Evolutionary conservation across 1,284 basidiomycete genomes (phyloP).

Genomic region (Naganishia liquefaciens): DNA sequence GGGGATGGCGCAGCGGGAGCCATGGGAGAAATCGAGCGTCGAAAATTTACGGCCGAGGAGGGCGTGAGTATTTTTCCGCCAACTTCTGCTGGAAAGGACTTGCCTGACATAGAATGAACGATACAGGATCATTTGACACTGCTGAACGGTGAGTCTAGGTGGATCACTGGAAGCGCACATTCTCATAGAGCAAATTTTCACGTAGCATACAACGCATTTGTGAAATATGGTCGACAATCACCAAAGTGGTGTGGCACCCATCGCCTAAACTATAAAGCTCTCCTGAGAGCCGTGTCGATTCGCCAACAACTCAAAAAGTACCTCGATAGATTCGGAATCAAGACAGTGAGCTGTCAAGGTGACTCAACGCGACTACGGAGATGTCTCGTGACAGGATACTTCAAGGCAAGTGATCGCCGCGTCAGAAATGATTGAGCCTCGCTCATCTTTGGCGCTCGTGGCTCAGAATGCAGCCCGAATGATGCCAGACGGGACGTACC

Average conservation of each 20-base stretch:
- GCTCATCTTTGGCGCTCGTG: neutral
- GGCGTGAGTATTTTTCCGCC: constrained; percentile 63
- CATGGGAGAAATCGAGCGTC: constrained; percentile 79
- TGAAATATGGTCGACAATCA: constrained; percentile 71
- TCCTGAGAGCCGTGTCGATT: constrained; percentile 89
- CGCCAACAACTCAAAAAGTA: constrained; percentile 89
- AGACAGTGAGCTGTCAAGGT: constrained; percentile 76
- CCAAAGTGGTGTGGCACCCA: constrained; percentile 91
- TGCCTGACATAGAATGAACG: neutral
- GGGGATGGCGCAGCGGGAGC: constrained; percentile 74
- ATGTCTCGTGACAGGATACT: constrained; percentile 89
- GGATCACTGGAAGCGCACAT: no score
- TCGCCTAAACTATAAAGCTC: constrained; percentile 83
- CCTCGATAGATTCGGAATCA: constrained; percentile 79
- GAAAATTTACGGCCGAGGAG: constrained; percentile 96
- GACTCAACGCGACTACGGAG: constrained; percentile 74
- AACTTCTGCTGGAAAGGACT: neutral
- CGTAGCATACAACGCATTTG: constrained; percentile 87
- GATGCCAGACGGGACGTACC: constrained; percentile 85
- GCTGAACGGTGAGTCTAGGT: constrained; percentile 69
- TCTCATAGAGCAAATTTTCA: no score
- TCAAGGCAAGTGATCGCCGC: constrained; percentile 58
- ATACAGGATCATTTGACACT: constrained; percentile 83
- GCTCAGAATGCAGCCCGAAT: constrained; percentile 76
- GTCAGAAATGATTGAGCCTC: neutral